Evolutionary conservation across 306 rosid species (phyloP), one percentile per base, ranked within the genome.

Genomic region (Cucumis hystrix): DNA sequence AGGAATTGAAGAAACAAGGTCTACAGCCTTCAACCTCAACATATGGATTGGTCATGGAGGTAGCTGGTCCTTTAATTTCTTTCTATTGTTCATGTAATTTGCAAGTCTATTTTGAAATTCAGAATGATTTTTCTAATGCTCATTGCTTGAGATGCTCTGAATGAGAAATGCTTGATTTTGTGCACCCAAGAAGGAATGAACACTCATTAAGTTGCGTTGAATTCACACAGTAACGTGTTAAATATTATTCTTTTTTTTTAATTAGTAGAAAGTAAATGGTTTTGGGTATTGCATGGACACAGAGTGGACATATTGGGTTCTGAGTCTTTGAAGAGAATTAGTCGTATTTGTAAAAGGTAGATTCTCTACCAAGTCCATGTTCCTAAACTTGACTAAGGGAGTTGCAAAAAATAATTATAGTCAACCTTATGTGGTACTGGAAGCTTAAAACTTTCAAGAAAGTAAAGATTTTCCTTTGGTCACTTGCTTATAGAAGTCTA

Each of bases 1-100:
- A 94, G 86, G 95, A 92, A 84, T 85, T 94, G 78, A 88, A 92
- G 91, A 77, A 83, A 77, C 86, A 83, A 76, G 77, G 85, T 72
- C 64, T 83, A 67, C 84, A 81, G 59, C 96, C 95, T 82, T 81
- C 88, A 15, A 58, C 88, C 62, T 75, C 95, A 20, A 92, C 98
- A 21, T 89, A 90, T 80, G 98, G 96, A 82, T 92, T 94, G 35
- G 94, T 92, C 65, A 94, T 94, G 98, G 97, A 94, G 95, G 97
- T 94, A 81, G 77, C 62, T n/a, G 77, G 70, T 69, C 33, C 75
- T 33, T 63, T 64, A 10, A 28, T 62, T 62, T 79, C 52, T 35
- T 75, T 39, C 74, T 83, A 86, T 80, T 77, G 66, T 55, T 61
- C 66, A 52, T 74, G 70, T 37, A 15, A 47, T 17, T 77, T 58